These are phyloP conservation scores for Mortierella sp. DNA, from an alignment of 371 early-diverging fungal species.

Conservation along the genomic window DNA sequence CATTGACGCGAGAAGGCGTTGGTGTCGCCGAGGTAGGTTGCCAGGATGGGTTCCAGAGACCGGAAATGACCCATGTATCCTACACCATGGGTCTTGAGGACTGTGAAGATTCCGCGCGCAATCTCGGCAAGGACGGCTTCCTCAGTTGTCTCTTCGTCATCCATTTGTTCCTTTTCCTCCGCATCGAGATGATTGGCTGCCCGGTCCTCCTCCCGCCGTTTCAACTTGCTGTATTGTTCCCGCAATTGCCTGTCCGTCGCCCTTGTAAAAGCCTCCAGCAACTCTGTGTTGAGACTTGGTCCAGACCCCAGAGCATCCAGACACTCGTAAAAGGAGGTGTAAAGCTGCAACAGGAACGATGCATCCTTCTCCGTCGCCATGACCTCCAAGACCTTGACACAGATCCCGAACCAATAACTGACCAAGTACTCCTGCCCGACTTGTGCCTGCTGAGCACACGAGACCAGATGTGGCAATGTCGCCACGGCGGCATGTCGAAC, in stretches of 20 bases:
- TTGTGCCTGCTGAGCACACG: slow-evolving; percentile 70
- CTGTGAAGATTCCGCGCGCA: slow-evolving; percentile 78
- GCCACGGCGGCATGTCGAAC: slow-evolving; percentile 92
- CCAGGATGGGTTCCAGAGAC: slow-evolving; percentile 75
- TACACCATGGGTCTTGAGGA: slow-evolving; percentile 79
- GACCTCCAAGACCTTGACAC: slow-evolving; percentile 77
- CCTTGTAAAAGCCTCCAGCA: slow-evolving; percentile 73
- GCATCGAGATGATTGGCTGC: slow-evolving; percentile 83
- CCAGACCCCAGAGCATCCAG: slow-evolving; percentile 78
- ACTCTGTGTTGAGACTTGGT: slow-evolving; percentile 69
- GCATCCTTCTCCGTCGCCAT: slow-evolving; percentile 85
- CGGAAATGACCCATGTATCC: slow-evolving; percentile 84
- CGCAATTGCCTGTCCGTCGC: slow-evolving; percentile 73
- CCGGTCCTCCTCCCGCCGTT: slow-evolving; percentile 75
- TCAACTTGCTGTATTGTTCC: slow-evolving; percentile 74
- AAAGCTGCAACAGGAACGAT: slow-evolving; percentile 82
- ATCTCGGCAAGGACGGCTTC: slow-evolving; percentile 85
- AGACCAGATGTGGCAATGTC: slow-evolving; percentile 85
- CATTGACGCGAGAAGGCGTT: slow-evolving; percentile 79
- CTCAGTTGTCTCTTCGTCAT: slow-evolving; percentile 85
- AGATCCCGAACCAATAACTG: slow-evolving; percentile 77
- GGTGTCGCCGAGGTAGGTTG: slow-evolving; percentile 70
- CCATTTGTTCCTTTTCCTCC: slow-evolving; percentile 89
- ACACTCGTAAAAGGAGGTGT: slow-evolving; percentile 81
- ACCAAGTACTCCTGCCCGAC: slow-evolving; percentile 59